These are phyloP conservation scores for Penicillium maclennaniae DNA, from an alignment of 495 filamentous ascomycete species.

Conservation along the genomic window DNA sequence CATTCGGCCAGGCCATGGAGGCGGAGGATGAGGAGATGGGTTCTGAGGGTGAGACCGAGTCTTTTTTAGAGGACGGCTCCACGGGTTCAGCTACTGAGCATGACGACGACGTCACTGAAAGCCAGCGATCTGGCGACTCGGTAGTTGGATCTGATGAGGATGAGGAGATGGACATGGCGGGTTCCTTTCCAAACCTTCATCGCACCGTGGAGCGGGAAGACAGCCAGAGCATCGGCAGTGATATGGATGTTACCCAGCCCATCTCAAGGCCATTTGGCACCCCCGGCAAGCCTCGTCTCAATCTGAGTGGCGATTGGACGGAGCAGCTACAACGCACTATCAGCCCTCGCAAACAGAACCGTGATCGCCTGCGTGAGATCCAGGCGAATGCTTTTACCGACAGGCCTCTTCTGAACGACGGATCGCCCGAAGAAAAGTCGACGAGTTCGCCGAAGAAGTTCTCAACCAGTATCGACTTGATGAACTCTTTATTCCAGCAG, in stretches of 20 bases:
- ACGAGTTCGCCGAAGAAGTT: conserved; percentile 52
- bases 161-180: conserved; percentile 74
- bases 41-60: conserved; percentile 49
- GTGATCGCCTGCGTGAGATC: conserved; percentile 57
- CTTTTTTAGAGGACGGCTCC: conserved; percentile 90
- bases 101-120: conserved; percentile 58
- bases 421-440: conserved; percentile 29
- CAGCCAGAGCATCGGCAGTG: conserved; percentile 39
- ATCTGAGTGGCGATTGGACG: conserved; percentile 71
- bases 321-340: conserved; percentile 88
- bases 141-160: conserved; percentile 68
- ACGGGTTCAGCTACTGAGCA: conserved; percentile 70
- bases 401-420: conserved; percentile 29
- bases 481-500: conserved; percentile 82
- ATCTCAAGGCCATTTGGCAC: conserved; percentile 47
- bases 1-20: conserved; percentile 65
- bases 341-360: conserved; percentile 83
- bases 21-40: conserved; percentile 46
- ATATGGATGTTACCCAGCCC: conserved; percentile 43
- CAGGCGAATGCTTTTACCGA: conserved; percentile 53
- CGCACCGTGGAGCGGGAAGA: conserved; percentile 62
- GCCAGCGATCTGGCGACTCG: conserved; percentile 56
- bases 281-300: conserved; percentile 56
- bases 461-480: conserved; percentile 78
- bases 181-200: conserved; percentile 63